A percentile compares a stretch with the other conserved stretches of the same genome.
These are phyloP conservation scores for Arthroderma sp. DNA, from an alignment of 2,329 filamentous ascomycete genomes.

Conservation along the genomic window DNA sequence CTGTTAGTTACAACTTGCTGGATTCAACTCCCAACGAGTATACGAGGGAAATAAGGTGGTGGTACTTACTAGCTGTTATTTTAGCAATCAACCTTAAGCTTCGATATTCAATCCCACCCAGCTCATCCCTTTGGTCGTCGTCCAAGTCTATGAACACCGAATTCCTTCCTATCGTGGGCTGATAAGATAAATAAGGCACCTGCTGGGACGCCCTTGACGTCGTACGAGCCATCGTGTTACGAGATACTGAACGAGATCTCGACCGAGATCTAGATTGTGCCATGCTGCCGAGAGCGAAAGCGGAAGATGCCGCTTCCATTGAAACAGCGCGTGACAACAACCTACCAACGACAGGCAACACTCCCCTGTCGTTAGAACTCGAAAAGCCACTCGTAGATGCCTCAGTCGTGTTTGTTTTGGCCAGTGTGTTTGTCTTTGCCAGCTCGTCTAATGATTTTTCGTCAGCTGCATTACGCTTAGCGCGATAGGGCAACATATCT, in stretches of 20 bases:
- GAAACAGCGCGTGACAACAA: conserved; percentile 21
- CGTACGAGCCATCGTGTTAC: conserved; percentile 6
- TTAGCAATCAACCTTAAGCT: conserved; percentile 38
- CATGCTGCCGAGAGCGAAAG: conserved; percentile 26
- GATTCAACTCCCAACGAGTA: neutral
- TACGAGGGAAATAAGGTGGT: too few species aligned
- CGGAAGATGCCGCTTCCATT: conserved; percentile 26
- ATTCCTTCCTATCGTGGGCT: conserved; percentile 35
- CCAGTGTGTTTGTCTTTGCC: neutral
- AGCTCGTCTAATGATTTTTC: too few species aligned
- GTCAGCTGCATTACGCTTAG: too few species aligned
- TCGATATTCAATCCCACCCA: conserved; percentile 42
- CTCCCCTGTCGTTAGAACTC: conserved; percentile 1
- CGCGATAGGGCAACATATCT: neutral
- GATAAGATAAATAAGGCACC: conserved; percentile 30
- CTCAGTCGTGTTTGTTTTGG: conserved; percentile 6
- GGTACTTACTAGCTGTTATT: conserved; percentile 28
- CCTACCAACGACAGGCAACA: conserved; percentile 4
- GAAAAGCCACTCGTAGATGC: conserved; percentile 1
- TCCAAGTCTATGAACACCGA: conserved; percentile 35
- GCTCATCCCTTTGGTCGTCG: conserved; percentile 28
- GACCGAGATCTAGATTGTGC: conserved; percentile 7
- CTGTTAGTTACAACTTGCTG: neutral
- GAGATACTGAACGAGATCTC: conserved; percentile 3
- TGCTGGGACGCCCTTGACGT: conserved; percentile 11